A percentile compares a stretch with the other conserved stretches of the same genome.
These are phyloP conservation scores for Cornus florida DNA, from an alignment of 148 eudicot species.

Conservation along the genomic window DNA sequence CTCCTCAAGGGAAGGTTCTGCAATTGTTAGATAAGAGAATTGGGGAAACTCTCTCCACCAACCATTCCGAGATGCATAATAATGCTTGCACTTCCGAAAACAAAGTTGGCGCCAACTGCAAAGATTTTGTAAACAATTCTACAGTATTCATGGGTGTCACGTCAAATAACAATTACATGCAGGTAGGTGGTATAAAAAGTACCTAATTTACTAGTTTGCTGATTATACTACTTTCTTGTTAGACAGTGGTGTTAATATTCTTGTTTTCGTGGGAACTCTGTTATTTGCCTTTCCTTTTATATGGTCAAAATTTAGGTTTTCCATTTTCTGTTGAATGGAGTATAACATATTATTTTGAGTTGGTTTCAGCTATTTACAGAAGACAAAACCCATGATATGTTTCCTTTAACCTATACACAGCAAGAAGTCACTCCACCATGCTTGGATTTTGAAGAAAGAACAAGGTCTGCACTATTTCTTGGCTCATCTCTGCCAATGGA, in stretches of 20 bases:
- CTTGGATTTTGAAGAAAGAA: constrained; percentile 21
- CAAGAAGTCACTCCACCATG: constrained; percentile 10
- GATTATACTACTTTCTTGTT: too few relatives aligned
- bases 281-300: too few relatives aligned
- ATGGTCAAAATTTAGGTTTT: neutral
- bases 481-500: constrained; percentile 30
- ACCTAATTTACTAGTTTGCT: too few relatives aligned
- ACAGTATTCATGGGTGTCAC: constrained; percentile 5
- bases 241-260: neutral
- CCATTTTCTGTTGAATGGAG: neutral
- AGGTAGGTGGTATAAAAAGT: constrained; percentile 34
- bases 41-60: constrained; percentile 14
- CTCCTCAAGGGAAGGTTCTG: constrained; percentile 25
- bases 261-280: neutral
- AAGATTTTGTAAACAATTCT: constrained; percentile 1
- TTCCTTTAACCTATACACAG: constrained; percentile 15
- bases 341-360: constrained; percentile 7
- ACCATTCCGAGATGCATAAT: constrained; percentile 13
- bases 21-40: constrained; percentile 36
- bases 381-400: constrained; percentile 17
- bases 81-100: constrained; percentile 17
- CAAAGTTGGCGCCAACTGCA: constrained; percentile 10
- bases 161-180: constrained; percentile 34
- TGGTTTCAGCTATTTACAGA: constrained; percentile 45
- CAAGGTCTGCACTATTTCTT: constrained; percentile 19